Conservation (phyloP, 78 protist species). For the slime mould (Dictyostelium discoideum) region dicty_2.7 NC_007088.5:1957501-1958000, state of each 20-base stretch:
- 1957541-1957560: background rate
- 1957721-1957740: background rate
- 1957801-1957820: background rate
- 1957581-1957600: background rate
- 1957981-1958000: constrained; percentile 17
- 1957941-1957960: background rate
- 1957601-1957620: constrained; percentile 8
- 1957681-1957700: background rate
- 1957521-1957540: constrained; percentile 1
- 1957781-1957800: background rate
- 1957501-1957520: background rate
- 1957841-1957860: constrained; percentile 33
- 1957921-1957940: background rate
- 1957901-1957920: background rate
- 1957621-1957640: background rate
- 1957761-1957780: background rate
- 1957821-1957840: constrained; percentile 37
- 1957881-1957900: constrained; percentile 4
- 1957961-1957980: background rate
- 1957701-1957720: background rate
- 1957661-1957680: constrained; percentile 18
- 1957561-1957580: background rate
- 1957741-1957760: background rate
- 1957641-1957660: background rate
- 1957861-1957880: constrained; percentile 15